Base-by-base conservation (phyloP, 2,329 filamentous ascomycete species). In the Septoria petroselini region DNA sequence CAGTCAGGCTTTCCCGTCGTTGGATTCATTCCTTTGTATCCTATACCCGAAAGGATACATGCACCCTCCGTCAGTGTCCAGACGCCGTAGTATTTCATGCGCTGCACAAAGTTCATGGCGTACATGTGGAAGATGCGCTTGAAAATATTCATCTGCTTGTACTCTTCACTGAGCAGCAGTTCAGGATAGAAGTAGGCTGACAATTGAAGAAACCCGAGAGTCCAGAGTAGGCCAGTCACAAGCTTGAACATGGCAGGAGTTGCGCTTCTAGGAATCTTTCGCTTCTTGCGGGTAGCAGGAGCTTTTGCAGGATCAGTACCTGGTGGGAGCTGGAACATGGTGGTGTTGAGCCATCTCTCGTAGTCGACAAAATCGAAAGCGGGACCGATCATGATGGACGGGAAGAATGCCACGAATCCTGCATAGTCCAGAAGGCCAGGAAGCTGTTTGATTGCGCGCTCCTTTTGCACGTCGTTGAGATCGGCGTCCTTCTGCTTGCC, bases 361-460 rank as follows among this genome's bases (percentile, higher is more conserved):
- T 97, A 98, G 65, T 98, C 91, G 54, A 85, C 84, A 66, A 86
- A 98, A 68, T 98, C 94, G 66, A 97, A 97, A 0, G 93, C 86
- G 0, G 93, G 93, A 0, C 94, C 93, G 1, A 81, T 88, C 62
- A 97, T 85, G 12, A 98, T 76, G 0, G 88, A 85, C 0, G 93
- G 93, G 69, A 98, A 98, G 77, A 97, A 98, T 46, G 97, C 76
- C 17, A 97, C 88, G 66, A 95, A 98, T 57, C 86, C 93, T 12
- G 85, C 76, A 65, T 86, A 98, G 71, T 97, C 87, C 27, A 96
- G 72, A 1, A 93, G 65, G 15, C 74, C 70, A 0, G 94, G 94
- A 48, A 98, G 76, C 38, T 87, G 72, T 45, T 76, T 77, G 34
- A 98, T 78, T 39, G 86, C 86, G 23, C 88, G 83, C 57, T 91